Evolutionary conservation across 306 rosid genomes (phyloP).

Genomic region (Pyrus bretschneideri): DNA sequence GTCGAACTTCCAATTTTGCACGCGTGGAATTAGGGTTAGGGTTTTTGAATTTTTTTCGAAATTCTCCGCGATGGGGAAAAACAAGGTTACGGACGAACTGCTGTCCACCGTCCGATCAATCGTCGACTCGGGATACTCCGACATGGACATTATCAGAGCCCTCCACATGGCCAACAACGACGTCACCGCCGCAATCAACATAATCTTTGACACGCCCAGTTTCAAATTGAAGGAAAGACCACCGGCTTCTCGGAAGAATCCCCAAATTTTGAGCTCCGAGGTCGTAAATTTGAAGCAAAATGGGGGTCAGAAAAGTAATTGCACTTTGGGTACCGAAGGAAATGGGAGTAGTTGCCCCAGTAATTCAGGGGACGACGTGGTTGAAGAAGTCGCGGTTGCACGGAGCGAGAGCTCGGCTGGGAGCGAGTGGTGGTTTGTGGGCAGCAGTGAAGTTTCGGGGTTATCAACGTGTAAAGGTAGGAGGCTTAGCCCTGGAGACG

Average conservation of each 20-base stretch:
- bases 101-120: constrained; percentile 72
- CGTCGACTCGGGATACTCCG: constrained; percentile 62
- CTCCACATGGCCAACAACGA: constrained; percentile 84
- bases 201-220: constrained; percentile 56
- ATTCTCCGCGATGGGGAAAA: constrained; percentile 40
- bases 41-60: constrained; percentile 16
- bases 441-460: constrained; percentile 56
- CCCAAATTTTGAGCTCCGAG: constrained; percentile 16
- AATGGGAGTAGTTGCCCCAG: constrained; percentile 12
- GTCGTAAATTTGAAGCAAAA: constrained; percentile 6
- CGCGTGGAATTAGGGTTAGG: constrained; percentile 23
- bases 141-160: constrained; percentile 90
- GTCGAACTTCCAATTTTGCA: not conserved
- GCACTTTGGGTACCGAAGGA: constrained; percentile 5
- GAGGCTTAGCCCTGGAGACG: constrained; percentile 54
- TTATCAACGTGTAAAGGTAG: constrained; percentile 84
- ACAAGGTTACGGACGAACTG: constrained; percentile 56
- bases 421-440: constrained; percentile 72
- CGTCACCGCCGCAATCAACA: constrained; percentile 84
- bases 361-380: constrained; percentile 13
- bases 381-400: constrained; percentile 6
- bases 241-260: constrained; percentile 11
- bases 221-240: constrained; percentile 27
- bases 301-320: not conserved
- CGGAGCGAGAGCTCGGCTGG: constrained; percentile 18